phyloP scores from a whole-genome alignment of 2,329 filamentous ascomycete genomes.

The Chaetomiaceae sp. region DNA sequence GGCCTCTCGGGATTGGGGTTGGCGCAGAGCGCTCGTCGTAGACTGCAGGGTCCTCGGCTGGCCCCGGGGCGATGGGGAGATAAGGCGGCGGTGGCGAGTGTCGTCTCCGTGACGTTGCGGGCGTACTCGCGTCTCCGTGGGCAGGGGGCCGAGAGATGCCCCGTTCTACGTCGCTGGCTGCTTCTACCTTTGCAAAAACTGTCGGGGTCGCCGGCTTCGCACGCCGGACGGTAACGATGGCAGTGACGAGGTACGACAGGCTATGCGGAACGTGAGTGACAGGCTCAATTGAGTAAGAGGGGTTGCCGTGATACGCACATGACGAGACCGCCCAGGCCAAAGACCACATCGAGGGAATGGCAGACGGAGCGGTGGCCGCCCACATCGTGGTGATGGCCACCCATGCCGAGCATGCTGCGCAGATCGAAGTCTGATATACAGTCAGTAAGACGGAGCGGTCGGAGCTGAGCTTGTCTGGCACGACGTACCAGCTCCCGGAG shows the following conservation, averaged over 20 bases:
- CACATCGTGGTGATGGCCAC: neutral
- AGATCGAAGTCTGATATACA: slow-evolving; percentile 2
- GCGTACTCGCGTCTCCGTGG: neutral
- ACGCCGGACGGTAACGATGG: slow-evolving; percentile 7
- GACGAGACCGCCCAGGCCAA: slow-evolving; percentile 9
- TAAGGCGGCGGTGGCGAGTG: slow-evolving; percentile 16
- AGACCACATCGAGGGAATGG: slow-evolving; percentile 7
- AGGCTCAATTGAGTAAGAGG: no score
- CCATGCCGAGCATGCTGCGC: neutral
- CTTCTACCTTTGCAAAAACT: neutral
- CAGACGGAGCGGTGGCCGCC: slow-evolving; percentile 6
- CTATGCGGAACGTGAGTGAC: neutral
- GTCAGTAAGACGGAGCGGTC: neutral
- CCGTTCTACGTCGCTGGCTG: slow-evolving; percentile 9
- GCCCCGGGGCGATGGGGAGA: neutral
- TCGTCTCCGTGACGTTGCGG: neutral
- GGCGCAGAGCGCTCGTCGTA: neutral
- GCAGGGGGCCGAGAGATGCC: neutral
- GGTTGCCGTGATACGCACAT: slow-evolving; percentile 5
- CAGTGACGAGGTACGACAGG: slow-evolving; percentile 6
- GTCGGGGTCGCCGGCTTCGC: neutral
- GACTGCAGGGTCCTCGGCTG: neutral
- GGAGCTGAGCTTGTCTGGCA: neutral
- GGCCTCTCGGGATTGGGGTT: neutral
- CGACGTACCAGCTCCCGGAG: neutral